A percentile compares a stretch with the other conserved stretches of the same genome.
phyloP scores from a whole-genome alignment of 768 basidiomycete genomes.

The Termitomyces sp. region DNA sequence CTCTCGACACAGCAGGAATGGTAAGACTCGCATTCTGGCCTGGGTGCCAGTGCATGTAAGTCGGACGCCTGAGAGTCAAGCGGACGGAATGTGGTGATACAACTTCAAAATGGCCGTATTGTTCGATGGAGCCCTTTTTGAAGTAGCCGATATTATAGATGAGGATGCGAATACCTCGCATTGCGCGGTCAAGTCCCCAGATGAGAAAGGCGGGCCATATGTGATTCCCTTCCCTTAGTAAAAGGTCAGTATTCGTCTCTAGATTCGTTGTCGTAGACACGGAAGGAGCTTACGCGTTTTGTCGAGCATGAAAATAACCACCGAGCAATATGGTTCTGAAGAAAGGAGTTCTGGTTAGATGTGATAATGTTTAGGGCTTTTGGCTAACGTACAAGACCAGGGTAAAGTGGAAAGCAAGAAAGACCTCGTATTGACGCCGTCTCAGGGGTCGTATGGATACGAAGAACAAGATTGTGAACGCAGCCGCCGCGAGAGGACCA shows the following conservation, averaged over 20 bases:
- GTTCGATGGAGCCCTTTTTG: conserved; percentile 17
- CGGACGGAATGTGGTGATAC: conserved; percentile 45
- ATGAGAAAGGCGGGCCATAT: conserved; percentile 50
- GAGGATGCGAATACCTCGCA: conserved; percentile 44
- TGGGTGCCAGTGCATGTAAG: conserved; percentile 39
- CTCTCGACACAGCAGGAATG: conserved; percentile 40
- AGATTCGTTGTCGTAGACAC: background rate
- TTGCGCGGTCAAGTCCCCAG: conserved; percentile 52
- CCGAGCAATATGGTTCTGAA: conserved; percentile 34
- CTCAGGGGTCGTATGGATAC: conserved; percentile 50
- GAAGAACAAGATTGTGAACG: conserved; percentile 41
- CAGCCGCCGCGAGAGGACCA: conserved; percentile 32
- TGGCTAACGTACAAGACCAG: conserved; percentile 28
- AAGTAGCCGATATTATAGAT: conserved; percentile 41
- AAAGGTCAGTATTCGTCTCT: background rate
- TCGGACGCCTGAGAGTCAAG: conserved; percentile 38
- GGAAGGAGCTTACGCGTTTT: conserved; percentile 21
- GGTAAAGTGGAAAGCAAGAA: conserved; percentile 45
- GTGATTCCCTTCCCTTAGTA: conserved; percentile 18
- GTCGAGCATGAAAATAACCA: conserved; percentile 37
- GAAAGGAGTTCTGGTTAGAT: background rate
- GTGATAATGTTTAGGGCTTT: background rate
- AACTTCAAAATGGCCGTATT: conserved; percentile 38
- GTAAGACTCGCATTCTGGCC: conserved; percentile 55
- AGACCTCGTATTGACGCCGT: conserved; percentile 44